These are phyloP conservation scores for Bipolaris gigantea DNA, from an alignment of 2,329 filamentous ascomycete genomes.

Conservation along the genomic window DNA sequence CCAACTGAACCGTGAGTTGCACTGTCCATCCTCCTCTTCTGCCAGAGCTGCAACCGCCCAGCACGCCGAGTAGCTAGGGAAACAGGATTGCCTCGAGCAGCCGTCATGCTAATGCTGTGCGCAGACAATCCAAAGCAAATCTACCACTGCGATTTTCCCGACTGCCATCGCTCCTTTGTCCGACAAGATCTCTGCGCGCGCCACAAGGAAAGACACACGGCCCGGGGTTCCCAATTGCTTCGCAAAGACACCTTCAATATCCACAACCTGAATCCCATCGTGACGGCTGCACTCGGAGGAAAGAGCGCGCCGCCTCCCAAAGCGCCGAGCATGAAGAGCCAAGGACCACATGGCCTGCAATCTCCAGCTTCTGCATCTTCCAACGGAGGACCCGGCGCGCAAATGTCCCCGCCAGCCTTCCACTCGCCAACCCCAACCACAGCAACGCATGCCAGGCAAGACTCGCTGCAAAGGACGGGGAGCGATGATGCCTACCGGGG, in stretches of 20 bases:
- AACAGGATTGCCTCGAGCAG: neutral
- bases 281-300: conserved; percentile 43
- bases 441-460: conserved; percentile 33
- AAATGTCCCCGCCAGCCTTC: conserved; percentile 42
- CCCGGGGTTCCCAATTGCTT: conserved; percentile 73
- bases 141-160: conserved; percentile 88
- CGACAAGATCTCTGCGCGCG: conserved; percentile 86
- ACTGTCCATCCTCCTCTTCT: neutral
- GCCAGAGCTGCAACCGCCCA: neutral
- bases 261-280: conserved; percentile 52
- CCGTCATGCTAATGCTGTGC: conserved; percentile 15
- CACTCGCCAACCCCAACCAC: conserved; percentile 39
- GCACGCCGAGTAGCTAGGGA: neutral
- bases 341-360: conserved; percentile 31
- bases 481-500: conserved; percentile 44
- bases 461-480: conserved; percentile 38
- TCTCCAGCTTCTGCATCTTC: conserved; percentile 36
- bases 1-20: conserved; percentile 80
- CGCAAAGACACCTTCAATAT: conserved; percentile 68
- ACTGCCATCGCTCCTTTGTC: conserved; percentile 88
- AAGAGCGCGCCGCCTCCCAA: conserved; percentile 34
- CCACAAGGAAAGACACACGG: conserved; percentile 54
- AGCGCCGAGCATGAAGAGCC: conserved; percentile 16
- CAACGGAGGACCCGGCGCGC: conserved; percentile 26
- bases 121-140: conserved; percentile 91